Evolutionary conservation across 2,329 filamentous ascomycete genomes (phyloP), one percentile per base, ranked within the genome.

Genomic region (Apiospora kogelbergensis): DNA sequence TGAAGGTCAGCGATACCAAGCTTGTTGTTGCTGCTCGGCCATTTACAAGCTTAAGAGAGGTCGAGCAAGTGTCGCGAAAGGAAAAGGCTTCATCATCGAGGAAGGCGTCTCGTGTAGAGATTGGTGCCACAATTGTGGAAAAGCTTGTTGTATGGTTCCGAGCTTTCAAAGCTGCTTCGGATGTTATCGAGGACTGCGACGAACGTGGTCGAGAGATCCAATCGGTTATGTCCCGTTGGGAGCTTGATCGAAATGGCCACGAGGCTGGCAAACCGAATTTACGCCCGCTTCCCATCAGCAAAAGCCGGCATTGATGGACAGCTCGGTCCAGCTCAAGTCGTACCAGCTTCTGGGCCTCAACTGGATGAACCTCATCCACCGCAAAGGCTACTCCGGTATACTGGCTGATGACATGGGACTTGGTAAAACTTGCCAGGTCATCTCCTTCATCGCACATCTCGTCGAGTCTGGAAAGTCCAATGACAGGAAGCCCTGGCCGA

Each of bases 381-480:
- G 90, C 67, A 90, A 93, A 69, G 86, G 90, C 37, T 87, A 97
- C 66, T 95, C 93, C 63, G 95, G 94, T 71, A 98, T 99, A 68
- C 84, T 99, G 22, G 96, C 96, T 1, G 96, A 99, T 78, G 96
- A 99, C 78, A 99, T 99, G 96, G 96, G 93, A 66, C 84, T 95
- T 48, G 96, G 96, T 63, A 99, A 99, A 84, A 99, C 96, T 0
- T 98, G 94, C 75, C 95, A 99, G 76, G 94, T 98, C 71, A 97
- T 99, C 73, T 90, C 94, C 0, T 94, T 99, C 75, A 86, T 99
- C 63, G 92, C 94, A 20, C 91, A 97, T 74, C 84, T 99, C 33
- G 89, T 93, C 20, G 89, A 94, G 76, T 88, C 88, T 40, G 71
- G 73, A 2, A 65, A 74, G 5, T 65, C 63, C 24, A 65, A 65